These are phyloP conservation scores for Limonium bicolor DNA, from an alignment of 148 eudicot species.

Conservation along the genomic window DNA sequence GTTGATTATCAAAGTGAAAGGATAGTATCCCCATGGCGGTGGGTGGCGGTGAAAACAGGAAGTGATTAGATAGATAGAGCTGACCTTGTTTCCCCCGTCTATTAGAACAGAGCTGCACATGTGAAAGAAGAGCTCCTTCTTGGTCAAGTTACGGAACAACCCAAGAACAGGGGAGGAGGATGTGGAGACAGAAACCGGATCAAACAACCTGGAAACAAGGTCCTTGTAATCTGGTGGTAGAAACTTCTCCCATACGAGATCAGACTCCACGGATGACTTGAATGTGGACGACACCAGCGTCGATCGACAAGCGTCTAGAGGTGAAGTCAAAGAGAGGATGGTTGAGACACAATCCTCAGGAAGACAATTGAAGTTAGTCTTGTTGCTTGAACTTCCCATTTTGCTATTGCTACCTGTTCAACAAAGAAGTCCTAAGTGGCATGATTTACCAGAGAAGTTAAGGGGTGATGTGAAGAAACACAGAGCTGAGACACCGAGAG, in stretches of 20 bases:
- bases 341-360: conserved; percentile 34
- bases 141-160: background rate
- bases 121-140: conserved; percentile 28
- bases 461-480: too few relatives aligned
- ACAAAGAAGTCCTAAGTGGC: too few relatives aligned
- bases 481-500: too few relatives aligned
- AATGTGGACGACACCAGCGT: conserved; percentile 18
- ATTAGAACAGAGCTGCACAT: conserved; percentile 33
- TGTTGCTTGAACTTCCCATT: too few relatives aligned
- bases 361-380: conserved; percentile 10
- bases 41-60: background rate
- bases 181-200: conserved; percentile 6
- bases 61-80: background rate
- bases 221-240: conserved; percentile 27
- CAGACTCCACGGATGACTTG: conserved; percentile 20
- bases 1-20: background rate
- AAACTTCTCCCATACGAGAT: conserved; percentile 41
- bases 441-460: too few relatives aligned
- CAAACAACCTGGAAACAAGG: conserved; percentile 22
- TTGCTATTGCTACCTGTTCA: too few relatives aligned
- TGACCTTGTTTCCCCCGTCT: conserved; percentile 47
- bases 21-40: background rate
- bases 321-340: conserved; percentile 34
- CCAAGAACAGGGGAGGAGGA: background rate
- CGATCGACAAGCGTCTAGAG: conserved; percentile 27